A percentile compares a stretch with the other conserved stretches of the same genome.
Evolutionary conservation across 192 early-diverging fungal species (phyloP).

Genomic region (Coemansia sp.): DNA sequence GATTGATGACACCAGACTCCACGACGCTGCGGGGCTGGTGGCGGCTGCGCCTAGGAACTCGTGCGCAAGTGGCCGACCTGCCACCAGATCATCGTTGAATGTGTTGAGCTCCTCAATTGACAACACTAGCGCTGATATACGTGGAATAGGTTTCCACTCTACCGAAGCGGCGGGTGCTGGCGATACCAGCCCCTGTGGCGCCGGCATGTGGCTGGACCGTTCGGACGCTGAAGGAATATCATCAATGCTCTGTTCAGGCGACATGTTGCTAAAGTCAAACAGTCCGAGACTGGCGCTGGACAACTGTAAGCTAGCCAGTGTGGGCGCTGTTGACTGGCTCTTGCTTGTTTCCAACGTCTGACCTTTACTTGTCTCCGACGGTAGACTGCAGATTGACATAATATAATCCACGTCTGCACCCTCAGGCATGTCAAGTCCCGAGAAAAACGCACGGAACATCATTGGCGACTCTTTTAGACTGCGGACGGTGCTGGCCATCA

Average conservation of each 20-base stretch:
- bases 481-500: constrained; percentile 24
- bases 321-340: background rate
- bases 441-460: constrained; percentile 35
- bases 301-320: background rate
- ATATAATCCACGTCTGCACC: background rate
- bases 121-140: constrained; percentile 17
- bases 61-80: background rate
- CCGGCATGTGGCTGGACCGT: background rate
- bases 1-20: constrained; percentile 14
- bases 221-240: constrained; percentile 3
- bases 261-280: background rate
- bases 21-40: constrained; percentile 8
- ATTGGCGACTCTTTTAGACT: constrained; percentile 31
- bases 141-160: background rate
- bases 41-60: background rate
- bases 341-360: background rate
- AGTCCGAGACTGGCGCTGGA: background rate
- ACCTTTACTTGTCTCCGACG: background rate
- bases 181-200: background rate
- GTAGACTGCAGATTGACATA: background rate
- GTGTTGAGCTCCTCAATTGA: constrained; percentile 36
- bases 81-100: constrained; percentile 18
- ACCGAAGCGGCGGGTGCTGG: background rate
- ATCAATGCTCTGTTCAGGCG: constrained; percentile 1
- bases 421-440: constrained; percentile 12